Base-by-base conservation (phyloP, 257 asterid genomes). In the Solanum clarkiae region DNA sequence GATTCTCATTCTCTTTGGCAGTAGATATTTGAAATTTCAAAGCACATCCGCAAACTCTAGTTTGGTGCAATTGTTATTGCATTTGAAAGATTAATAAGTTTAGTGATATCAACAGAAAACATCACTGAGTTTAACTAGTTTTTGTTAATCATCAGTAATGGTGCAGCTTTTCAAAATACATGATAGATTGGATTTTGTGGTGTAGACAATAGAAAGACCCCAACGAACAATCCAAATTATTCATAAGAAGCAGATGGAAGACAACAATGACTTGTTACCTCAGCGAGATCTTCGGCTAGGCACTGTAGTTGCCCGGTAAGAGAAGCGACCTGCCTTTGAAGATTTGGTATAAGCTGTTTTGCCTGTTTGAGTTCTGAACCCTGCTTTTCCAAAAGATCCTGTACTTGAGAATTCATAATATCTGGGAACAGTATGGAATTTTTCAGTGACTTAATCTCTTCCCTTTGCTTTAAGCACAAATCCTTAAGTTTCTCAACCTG, bases 401-500 rank as follows among this genome's bases (percentile, higher is more conserved):
- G 92, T 86, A 94, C 86, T 80, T 93, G 95, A 17, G 92, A 88
- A 84, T 91, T 93, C 92, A 87, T 86, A 26, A 89, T 92, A 49
- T 96, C 99, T 7, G 99, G 98, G 91, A 96, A 96, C 69, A 96
- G 91, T 56, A 96, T 84, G 9, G 95, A 91, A 82, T 56, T 95
- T 89, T 96, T 95, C 56, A 96, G 89, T 26, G 96, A 91, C 94
- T 93, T 95, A 66, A 95, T 95, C 93, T 96, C 98, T 84, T 93
- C 98, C 92, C 98, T 95, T 90, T 95, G 99, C 92, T 93, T 95
- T 91, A 96, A 88, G 93, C 99, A 95, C 90, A 96, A 86, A 86
- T 96, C 99, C 84, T 96, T 96, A 92, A 96, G 85, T 89, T 96
- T 96, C 72, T 96, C 99, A 85, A 94, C 99, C 99, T 96, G 84